Evolutionary conservation across 768 basidiomycete genomes (phyloP).

Genomic region (Suillus tomentosus): DNA sequence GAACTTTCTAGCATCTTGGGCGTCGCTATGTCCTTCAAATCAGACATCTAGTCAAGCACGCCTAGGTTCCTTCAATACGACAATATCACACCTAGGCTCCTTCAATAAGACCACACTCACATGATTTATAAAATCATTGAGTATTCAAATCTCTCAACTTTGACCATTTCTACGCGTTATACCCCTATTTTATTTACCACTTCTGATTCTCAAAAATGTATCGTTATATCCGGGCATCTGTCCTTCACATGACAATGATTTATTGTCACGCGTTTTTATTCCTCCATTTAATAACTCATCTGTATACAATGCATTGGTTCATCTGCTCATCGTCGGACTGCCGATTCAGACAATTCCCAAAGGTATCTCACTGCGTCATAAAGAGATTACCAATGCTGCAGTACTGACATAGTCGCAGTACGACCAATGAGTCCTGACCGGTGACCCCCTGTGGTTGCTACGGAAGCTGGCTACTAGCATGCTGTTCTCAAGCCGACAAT

Average conservation of each 20-base stretch:
- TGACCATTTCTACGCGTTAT: not conserved
- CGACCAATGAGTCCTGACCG: not conserved
- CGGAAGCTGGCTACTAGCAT: not conserved
- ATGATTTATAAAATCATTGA: not conserved
- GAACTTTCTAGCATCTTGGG: constrained; percentile 23
- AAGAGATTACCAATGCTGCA: not conserved
- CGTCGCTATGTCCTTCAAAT: constrained; percentile 18
- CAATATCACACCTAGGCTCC: not conserved
- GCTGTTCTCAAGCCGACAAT: not conserved
- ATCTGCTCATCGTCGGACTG: not conserved
- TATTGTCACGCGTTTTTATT: too few species aligned
- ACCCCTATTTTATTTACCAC: not conserved
- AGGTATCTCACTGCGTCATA: not conserved
- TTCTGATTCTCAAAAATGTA: not conserved
- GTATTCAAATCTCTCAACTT: not conserved
- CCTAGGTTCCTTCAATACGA: not conserved
- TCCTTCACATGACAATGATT: too few species aligned
- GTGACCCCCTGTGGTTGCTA: not conserved
- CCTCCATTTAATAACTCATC: too few species aligned
- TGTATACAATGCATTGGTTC: too few species aligned
- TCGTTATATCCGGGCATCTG: not conserved
- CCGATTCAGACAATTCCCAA: not conserved
- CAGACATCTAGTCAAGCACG: constrained; percentile 5
- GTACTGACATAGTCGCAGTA: not conserved
- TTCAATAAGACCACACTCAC: not conserved